These are phyloP conservation scores for Austropuccinia psidii DNA, from an alignment of 1,284 basidiomycete species.

Conservation along the genomic window DNA sequence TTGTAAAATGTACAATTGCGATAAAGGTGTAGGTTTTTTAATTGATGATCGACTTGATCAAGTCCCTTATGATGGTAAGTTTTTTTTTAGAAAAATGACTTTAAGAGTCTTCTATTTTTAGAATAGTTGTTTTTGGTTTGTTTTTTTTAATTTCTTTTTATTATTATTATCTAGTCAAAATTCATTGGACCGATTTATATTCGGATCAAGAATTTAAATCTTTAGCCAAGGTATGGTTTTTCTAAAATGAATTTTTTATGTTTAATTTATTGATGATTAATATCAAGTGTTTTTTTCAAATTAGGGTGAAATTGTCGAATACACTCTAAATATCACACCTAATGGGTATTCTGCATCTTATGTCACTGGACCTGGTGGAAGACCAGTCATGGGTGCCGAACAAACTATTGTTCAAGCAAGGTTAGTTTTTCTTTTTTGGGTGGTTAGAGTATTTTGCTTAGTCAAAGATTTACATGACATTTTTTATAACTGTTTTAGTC, in stretches of 20 bases:
- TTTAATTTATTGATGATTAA: background rate
- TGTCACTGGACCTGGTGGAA: constrained; percentile 28
- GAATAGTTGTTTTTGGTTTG: background rate
- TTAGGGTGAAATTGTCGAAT: constrained; percentile 35
- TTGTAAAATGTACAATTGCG: constrained; percentile 37
- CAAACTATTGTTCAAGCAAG: constrained; percentile 36
- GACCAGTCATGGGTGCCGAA: constrained; percentile 36
- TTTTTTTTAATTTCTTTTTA: background rate
- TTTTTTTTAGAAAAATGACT: background rate
- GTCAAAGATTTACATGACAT: background rate
- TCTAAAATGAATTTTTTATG: background rate
- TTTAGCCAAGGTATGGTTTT: constrained; percentile 23
- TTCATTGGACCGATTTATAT: constrained; percentile 36
- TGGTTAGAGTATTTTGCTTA: background rate
- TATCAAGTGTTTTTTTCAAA: background rate
- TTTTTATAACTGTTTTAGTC: background rate
- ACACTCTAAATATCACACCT: constrained; percentile 34
- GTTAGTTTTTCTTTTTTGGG: background rate
- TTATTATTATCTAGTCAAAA: constrained; percentile 14
- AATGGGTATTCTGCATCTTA: constrained; percentile 36
- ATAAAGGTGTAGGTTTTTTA: constrained; percentile 36
- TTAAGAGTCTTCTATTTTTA: background rate
- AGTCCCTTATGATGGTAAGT: constrained; percentile 34
- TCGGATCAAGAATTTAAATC: constrained; percentile 37
- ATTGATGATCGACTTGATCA: constrained; percentile 30